Base-by-base conservation (phyloP, 2,329 filamentous ascomycete species). In the Albophoma yamanashiensis region DNA sequence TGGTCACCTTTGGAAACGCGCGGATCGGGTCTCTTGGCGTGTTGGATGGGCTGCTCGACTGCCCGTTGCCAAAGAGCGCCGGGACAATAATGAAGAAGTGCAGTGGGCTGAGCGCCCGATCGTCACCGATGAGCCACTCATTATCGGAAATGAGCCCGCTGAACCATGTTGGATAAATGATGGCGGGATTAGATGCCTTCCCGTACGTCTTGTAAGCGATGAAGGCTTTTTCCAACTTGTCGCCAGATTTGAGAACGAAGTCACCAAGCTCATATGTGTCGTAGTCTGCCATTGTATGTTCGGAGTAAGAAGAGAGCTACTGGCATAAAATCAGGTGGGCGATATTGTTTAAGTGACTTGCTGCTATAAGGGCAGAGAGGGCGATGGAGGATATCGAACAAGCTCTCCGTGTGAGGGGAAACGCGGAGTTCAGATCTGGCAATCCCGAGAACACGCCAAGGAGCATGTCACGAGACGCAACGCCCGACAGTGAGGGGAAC, bases 121-220 rank as follows among this genome's bases (percentile, higher is more conserved):
- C 79, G 7, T 80, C 71, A 15, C 87, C 87, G 50, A 90, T 80
- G 14, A 92, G 80, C 89, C 89, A 92, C 69, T 88, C 79, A 62
- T 92, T 92, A 67, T 89, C 86, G 2, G 79, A 75, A 63, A 92
- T 89, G 3, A 73, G 76, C 74, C 71, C 72, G 58, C 70, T 72
- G 70, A 86, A 92, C 89, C 89, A 92, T 2, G 85, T 86, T 2
- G 89, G 89, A 67, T 92, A 92, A 62, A 92, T 81, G 61, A 92
- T 82, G 2, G 84, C 85, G 9, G 89, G 88, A 7, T 75, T 77
- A 0, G 75, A 79, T 0, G 82, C 70, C 60, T 86, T 77, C 25
- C 89, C 89, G 65, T 89, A 87, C 0, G 89, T 90, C 72, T 89
- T 91, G 78, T 90, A 93, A 20, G 89, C 88, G 59, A 93, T 84